Conservation (phyloP, 2,329 filamentous ascomycete species). For the Talaromyces sp. region DNA sequence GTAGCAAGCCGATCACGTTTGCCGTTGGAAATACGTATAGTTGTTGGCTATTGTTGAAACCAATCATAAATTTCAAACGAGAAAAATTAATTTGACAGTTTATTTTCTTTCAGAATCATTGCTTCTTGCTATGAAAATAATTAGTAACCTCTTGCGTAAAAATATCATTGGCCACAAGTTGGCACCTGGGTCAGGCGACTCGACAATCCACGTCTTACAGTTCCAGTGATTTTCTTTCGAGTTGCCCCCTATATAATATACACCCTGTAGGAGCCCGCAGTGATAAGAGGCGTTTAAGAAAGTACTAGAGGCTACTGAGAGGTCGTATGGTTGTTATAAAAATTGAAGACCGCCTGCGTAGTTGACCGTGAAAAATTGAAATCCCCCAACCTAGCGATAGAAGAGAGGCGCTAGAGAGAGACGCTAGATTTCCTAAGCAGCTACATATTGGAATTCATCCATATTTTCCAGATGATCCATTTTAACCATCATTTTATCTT, state of each 20-base stretch:
- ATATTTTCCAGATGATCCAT: too few relatives aligned
- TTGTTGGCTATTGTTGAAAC: neutral
- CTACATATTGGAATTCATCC: too few relatives aligned
- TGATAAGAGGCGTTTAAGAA: too few relatives aligned
- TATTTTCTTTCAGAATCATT: constrained; percentile 12
- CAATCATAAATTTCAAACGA: neutral
- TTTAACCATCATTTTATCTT: too few relatives aligned
- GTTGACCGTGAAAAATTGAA: too few relatives aligned
- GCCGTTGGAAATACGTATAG: neutral
- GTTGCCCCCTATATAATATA: neutral
- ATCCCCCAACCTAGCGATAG: too few relatives aligned
- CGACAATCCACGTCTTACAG: constrained; percentile 35
- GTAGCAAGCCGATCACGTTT: neutral
- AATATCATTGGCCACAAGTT: constrained; percentile 24
- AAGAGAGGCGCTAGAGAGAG: too few relatives aligned
- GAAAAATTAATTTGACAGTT: neutral
- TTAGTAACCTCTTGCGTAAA: constrained; percentile 16
- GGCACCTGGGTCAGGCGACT: constrained; percentile 20
- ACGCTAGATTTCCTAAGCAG: too few relatives aligned
- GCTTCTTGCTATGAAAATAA: constrained; percentile 22
- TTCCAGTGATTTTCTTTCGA: constrained; percentile 21
- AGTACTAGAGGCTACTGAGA: too few relatives aligned
- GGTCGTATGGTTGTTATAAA: too few relatives aligned
- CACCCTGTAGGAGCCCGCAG: neutral
- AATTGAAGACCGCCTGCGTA: too few relatives aligned